These are phyloP conservation scores for Caloboletus inedulis DNA, from an alignment of 1,284 basidiomycete species.

Conservation along the genomic window DNA sequence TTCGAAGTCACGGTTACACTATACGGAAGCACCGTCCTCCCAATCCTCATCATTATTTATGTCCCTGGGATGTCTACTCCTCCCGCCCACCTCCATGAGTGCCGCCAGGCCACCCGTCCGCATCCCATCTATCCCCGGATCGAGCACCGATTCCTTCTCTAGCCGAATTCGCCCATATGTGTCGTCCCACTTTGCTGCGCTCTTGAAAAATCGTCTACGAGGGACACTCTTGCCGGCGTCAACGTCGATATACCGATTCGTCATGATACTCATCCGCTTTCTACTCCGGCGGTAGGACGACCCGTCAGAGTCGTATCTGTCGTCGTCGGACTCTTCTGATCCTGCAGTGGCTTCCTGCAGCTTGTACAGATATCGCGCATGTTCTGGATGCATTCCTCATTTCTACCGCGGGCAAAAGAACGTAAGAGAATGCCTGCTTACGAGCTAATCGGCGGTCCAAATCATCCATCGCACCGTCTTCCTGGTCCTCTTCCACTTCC, in stretches of 20 bases:
- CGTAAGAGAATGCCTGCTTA: conserved; percentile 36
- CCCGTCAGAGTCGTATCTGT: conserved; percentile 50
- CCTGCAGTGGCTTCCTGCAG: conserved; percentile 51
- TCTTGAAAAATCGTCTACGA: conserved; percentile 58
- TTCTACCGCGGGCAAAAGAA: background rate
- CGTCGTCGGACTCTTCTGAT: conserved; percentile 47
- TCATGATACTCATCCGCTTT: conserved; percentile 65
- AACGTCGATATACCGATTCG: conserved; percentile 53
- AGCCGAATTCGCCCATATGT: conserved; percentile 25
- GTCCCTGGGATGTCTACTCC: conserved; percentile 15
- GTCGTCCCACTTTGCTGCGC: conserved; percentile 41
- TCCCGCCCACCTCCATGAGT: conserved; percentile 28
- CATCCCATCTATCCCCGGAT: conserved; percentile 11
- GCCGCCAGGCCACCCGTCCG: conserved; percentile 17
- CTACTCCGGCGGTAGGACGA: conserved; percentile 39
- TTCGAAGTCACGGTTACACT: background rate
- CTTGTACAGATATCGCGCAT: conserved; percentile 60
- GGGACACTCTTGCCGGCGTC: conserved; percentile 23
- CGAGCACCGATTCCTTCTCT: conserved; percentile 23
- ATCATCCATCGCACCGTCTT: conserved; percentile 51
- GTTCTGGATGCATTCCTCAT: conserved; percentile 41
- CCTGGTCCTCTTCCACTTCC: conserved; percentile 31
- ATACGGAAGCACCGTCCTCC: conserved; percentile 26
- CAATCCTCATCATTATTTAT: conserved; percentile 28
- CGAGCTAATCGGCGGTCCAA: conserved; percentile 69